A percentile compares a stretch with the other conserved stretches of the same genome.
Conservation (phyloP, 169 alveolate genomes). For the Pseudocohnilembus persalinus region DNA sequence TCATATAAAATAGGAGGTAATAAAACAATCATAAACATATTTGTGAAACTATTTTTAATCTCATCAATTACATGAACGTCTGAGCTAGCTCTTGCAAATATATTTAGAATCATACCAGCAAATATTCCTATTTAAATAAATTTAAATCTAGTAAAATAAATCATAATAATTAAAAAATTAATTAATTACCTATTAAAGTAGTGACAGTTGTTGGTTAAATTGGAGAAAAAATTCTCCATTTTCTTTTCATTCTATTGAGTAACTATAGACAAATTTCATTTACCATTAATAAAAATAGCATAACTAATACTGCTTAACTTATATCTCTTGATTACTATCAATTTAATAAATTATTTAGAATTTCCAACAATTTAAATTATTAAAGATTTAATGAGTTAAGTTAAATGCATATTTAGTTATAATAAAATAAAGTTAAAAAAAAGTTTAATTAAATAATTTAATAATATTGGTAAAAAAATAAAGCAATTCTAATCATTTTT, state of each 20-base stretch:
- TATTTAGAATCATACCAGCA: conserved; percentile 6
- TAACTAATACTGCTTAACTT: not conserved
- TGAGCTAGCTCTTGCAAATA: not conserved
- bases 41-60: conserved; percentile 14
- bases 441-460: too few species aligned
- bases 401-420: too few species aligned
- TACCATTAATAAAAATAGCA: not conserved
- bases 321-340: not conserved
- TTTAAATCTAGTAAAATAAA: too few species aligned
- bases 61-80: conserved; percentile 2
- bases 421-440: too few species aligned
- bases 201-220: conserved; percentile 13
- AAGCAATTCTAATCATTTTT: too few species aligned
- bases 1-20: conserved; percentile 76
- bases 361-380: too few species aligned
- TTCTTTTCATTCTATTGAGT: not conserved
- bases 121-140: conserved; percentile 4
- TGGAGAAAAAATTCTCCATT: not conserved
- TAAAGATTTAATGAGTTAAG: too few species aligned
- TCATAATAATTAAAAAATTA: too few species aligned
- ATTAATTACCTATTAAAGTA: conserved; percentile 18
- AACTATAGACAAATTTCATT: not conserved
- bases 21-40: conserved; percentile 58
- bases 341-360: too few species aligned
- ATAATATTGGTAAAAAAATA: too few species aligned